Evolutionary conservation across 495 filamentous ascomycete species (phyloP).

Genomic region (Lepraria neglecta): DNA sequence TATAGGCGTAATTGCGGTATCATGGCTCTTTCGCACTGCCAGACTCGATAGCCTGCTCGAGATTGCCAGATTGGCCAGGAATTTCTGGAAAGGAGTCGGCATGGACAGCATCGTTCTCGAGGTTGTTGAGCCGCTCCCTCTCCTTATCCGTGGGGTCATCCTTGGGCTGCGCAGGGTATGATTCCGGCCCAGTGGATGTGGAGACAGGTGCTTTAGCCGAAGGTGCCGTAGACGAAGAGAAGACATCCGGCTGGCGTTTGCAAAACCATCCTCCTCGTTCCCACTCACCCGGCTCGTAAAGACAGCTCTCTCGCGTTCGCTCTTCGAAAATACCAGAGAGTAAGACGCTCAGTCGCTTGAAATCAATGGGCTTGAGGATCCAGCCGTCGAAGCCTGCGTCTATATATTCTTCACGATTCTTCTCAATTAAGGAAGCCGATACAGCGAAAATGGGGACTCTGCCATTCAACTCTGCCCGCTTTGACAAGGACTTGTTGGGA

Average conservation of each 20-base stretch:
- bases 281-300: conserved; percentile 62
- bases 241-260: conserved; percentile 24
- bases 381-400: conserved; percentile 86
- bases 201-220: conserved; percentile 21
- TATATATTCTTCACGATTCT: conserved; percentile 61
- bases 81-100: conserved; percentile 18
- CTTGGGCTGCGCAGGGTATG: conserved; percentile 20
- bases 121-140: conserved; percentile 24
- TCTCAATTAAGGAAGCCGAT: conserved; percentile 76
- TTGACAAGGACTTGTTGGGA: conserved; percentile 39
- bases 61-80: conserved; percentile 21
- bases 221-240: conserved; percentile 22
- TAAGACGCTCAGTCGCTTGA: conserved; percentile 57
- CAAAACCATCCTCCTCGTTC: conserved; percentile 69
- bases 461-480: conserved; percentile 42
- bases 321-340: conserved; percentile 52
- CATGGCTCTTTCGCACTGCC: not conserved
- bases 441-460: conserved; percentile 83
- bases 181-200: conserved; percentile 5
- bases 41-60: conserved; percentile 16
- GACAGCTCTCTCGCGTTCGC: conserved; percentile 38
- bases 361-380: conserved; percentile 74
- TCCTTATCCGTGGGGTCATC: conserved; percentile 24
- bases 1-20: not conserved
- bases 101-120: conserved; percentile 27